These are phyloP conservation scores for Murraya koenigii DNA, from an alignment of 345 rosid species.

Conservation along the genomic window DNA sequence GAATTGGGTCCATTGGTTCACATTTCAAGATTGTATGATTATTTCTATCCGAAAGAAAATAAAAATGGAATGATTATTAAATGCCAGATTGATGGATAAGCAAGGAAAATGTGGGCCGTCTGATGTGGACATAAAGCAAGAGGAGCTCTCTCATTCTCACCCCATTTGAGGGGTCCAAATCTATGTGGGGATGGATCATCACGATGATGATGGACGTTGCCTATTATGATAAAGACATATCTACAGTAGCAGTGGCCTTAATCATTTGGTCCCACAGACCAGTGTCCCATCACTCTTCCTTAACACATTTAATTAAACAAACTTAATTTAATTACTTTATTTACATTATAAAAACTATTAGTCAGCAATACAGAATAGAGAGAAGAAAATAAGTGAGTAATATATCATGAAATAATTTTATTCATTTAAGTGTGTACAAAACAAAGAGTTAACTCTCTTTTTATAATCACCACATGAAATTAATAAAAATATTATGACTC, in stretches of 20 bases:
- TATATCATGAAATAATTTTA: too few species aligned
- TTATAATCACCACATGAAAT: too few species aligned
- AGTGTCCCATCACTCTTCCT: constrained; percentile 5
- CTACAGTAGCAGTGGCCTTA: neutral
- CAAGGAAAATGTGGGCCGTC: constrained; percentile 15
- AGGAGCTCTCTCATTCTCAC: neutral
- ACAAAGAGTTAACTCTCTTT: too few species aligned
- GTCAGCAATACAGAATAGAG: too few species aligned
- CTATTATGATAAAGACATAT: neutral
- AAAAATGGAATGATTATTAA: neutral
- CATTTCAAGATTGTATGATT: constrained; percentile 25
- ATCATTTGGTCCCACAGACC: neutral
- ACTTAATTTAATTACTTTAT: neutral
- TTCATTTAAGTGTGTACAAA: too few species aligned
- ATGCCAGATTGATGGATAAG: neutral
- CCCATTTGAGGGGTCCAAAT: constrained; percentile 2
- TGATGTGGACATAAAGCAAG: constrained; percentile 15
- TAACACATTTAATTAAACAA: neutral
- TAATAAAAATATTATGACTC: too few species aligned
- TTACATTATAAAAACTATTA: too few species aligned
- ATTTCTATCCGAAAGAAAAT: too few species aligned
- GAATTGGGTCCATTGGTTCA: neutral
- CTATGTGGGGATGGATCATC: too few species aligned
- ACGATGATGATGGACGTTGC: too few species aligned
- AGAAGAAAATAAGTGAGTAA: too few species aligned